Conservation (phyloP, 1,284 basidiomycete species). For the Erythrobasidium hasegawianum region DNA sequence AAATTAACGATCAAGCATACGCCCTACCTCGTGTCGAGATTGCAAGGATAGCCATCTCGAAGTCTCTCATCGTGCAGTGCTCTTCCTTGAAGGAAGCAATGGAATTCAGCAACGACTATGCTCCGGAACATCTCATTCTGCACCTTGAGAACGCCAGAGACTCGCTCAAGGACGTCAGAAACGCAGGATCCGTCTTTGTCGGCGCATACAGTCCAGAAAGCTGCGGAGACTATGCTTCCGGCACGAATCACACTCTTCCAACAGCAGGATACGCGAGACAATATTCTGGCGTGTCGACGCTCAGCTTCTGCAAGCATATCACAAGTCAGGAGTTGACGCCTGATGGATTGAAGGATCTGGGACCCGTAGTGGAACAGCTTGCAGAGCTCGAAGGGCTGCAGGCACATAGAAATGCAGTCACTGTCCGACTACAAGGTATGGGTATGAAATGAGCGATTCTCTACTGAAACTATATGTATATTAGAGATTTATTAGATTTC, state of each 20-base stretch:
- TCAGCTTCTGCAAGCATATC: slow-evolving; percentile 98
- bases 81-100: slow-evolving; percentile 69
- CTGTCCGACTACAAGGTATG: slow-evolving; percentile 45
- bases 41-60: slow-evolving; percentile 81
- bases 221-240: slow-evolving; percentile 95
- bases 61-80: slow-evolving; percentile 82
- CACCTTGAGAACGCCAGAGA: slow-evolving; percentile 70
- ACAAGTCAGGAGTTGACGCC: slow-evolving; percentile 87
- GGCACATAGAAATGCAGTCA: slow-evolving; percentile 69
- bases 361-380: slow-evolving; percentile 82
- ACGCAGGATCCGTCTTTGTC: slow-evolving; percentile 95
- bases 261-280: slow-evolving; percentile 81
- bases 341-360: slow-evolving; percentile 71
- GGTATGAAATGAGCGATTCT: background rate
- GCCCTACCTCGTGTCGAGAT: slow-evolving; percentile 85
- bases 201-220: slow-evolving; percentile 92
- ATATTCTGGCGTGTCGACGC: slow-evolving; percentile 97
- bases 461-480: no score
- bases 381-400: slow-evolving; percentile 93
- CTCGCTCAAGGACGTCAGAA: slow-evolving; percentile 67
- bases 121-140: slow-evolving; percentile 91
- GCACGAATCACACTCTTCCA: slow-evolving; percentile 87
- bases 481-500: no score
- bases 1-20: slow-evolving; percentile 83
- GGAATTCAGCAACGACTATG: slow-evolving; percentile 91